A percentile compares a stretch with the other conserved stretches of the same genome.
These are phyloP conservation scores for Trichoderma citrinoviride DNA, from an alignment of 2,329 filamentous ascomycete species.

Conservation along the genomic window DNA sequence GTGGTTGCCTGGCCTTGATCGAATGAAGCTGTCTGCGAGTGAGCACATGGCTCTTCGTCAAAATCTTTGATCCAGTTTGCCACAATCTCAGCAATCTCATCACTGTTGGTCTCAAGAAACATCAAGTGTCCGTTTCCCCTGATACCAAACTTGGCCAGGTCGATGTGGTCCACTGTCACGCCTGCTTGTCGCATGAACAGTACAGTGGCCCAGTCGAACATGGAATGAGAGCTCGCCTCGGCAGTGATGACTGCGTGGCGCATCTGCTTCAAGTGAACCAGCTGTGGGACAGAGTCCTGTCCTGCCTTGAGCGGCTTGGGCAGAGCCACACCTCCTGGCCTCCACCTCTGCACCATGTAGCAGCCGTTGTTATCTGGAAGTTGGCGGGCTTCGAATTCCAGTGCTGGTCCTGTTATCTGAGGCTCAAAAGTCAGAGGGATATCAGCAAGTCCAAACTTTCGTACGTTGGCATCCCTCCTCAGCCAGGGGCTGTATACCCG, in stretches of 20 bases:
- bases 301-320: background rate
- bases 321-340: background rate
- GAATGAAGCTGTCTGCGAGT: background rate
- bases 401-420: slow-evolving; percentile 23
- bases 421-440: slow-evolving; percentile 45
- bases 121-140: slow-evolving; percentile 56
- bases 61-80: slow-evolving; percentile 32
- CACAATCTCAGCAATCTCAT: slow-evolving; percentile 40
- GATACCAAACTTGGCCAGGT: slow-evolving; percentile 44
- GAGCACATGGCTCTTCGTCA: background rate
- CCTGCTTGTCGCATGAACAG: slow-evolving; percentile 53
- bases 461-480: slow-evolving; percentile 30
- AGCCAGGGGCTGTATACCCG: slow-evolving; percentile 28
- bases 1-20: no score
- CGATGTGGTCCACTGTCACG: slow-evolving; percentile 42
- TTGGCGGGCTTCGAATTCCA: background rate
- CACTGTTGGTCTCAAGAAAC: slow-evolving; percentile 53
- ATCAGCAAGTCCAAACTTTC: slow-evolving; percentile 42
- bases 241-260: slow-evolving; percentile 50
- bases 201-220: slow-evolving; percentile 55
- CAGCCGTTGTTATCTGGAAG: background rate
- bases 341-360: background rate
- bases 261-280: slow-evolving; percentile 48
- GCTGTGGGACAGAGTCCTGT: slow-evolving; percentile 31
- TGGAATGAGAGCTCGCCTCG: slow-evolving; percentile 52